Base-by-base conservation (phyloP, 2,329 filamentous ascomycete species). In the Aspergillus ruber region DNA sequence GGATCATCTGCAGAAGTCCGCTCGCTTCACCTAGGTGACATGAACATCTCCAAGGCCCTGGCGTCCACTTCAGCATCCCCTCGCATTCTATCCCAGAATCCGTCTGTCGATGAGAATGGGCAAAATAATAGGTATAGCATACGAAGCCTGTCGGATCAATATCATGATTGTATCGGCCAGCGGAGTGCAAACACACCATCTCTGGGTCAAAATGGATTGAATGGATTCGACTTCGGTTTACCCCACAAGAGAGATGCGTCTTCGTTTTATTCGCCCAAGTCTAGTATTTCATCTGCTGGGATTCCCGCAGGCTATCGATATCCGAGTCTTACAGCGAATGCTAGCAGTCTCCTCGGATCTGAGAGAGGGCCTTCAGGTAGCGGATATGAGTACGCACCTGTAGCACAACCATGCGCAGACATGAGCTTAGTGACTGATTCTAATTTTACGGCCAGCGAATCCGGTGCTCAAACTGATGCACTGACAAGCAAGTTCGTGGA, bases 401-500 rank as follows among this genome's bases (percentile, higher is more conserved):
- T 18, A 21, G 15, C 17, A 18, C 25, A 29, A 12, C 25, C 25
- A 29, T 29, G 12, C 25, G 5, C 25, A 29, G 25, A 29, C 25
- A 29, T 29, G 25, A 12, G 25, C 25, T 9, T 12, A 29, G 10
- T 29, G 10, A 29, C 7, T 29, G 17, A 21, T 20, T 18, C 36
- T 18, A 39, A 27, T 18, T 40, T 36, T 18, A 45, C 46, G n/a
- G 36, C 32, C 38, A 42, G 39, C 43, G 42, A 33, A 32, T 35
- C 23, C 15, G 20, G 39, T 20, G 23, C 42, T 10, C 42, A 46
- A 36, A 43, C n/a, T 9, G 47, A 52, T 15, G 38, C 41, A 8
- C 32, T 58, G 25, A 56, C 52, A 47, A 67, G 64, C 53, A 67
- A 53, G 36, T 69, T 69, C 43, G 59, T 52, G 20, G 67, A 69